Conservation (phyloP, 768 basidiomycete species). For the Mycena vitilis region DNA sequence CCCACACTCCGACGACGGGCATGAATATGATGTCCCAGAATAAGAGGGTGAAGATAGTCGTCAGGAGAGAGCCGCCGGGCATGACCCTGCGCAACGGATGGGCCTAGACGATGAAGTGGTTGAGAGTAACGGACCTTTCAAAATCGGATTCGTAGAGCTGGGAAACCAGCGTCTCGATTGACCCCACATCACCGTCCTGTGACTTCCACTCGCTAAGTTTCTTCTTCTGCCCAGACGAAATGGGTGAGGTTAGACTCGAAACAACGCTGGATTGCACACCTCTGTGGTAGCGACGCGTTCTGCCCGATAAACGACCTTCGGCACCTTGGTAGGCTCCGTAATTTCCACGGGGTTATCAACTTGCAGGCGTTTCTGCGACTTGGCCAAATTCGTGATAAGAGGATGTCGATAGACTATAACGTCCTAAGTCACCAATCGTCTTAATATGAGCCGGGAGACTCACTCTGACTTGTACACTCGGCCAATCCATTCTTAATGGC, state of each 20-base stretch:
- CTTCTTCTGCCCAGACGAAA: conserved; percentile 15
- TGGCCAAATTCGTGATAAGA: conserved; percentile 11
- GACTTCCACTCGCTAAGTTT: background rate
- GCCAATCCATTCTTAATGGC: background rate
- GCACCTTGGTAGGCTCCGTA: background rate
- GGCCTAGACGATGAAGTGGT: background rate
- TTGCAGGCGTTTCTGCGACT: conserved; percentile 16
- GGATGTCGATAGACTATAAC: conserved; percentile 14
- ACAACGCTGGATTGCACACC: background rate
- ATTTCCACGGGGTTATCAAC: background rate
- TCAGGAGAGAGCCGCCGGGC: conserved; percentile 8
- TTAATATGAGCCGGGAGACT: background rate
- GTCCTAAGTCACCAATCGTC: too few species aligned
- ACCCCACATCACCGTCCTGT: background rate
- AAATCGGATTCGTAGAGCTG: conserved; percentile 17
- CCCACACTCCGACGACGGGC: conserved; percentile 77
- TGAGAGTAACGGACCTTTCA: conserved; percentile 4
- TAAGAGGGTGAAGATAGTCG: conserved; percentile 27
- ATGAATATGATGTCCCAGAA: conserved; percentile 80
- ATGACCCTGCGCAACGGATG: background rate
- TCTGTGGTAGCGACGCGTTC: background rate
- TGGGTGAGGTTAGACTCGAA: background rate
- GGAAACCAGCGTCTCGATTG: conserved; percentile 14
- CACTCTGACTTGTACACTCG: conserved; percentile 9
- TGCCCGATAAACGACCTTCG: background rate